These are phyloP conservation scores for Cystobasidiaceae sp. DNA, from an alignment of 1,284 basidiomycete species.

Conservation along the genomic window DNA sequence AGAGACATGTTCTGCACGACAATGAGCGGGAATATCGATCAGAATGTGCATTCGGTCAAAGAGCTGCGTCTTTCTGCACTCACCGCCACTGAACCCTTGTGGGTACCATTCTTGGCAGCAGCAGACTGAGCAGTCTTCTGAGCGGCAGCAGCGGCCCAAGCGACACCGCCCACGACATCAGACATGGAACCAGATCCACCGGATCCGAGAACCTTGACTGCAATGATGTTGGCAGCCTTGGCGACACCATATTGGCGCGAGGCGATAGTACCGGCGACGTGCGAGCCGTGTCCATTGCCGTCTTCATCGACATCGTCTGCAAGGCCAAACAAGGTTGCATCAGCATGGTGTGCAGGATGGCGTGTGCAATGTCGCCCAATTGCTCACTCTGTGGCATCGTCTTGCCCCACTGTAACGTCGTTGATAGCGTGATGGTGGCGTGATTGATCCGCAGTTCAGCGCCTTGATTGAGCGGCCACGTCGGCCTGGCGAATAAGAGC, in stretches of 20 bases:
- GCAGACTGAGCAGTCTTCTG: slow-evolving; percentile 46
- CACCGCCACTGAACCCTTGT: slow-evolving; percentile 85
- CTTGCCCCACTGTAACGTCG: slow-evolving; percentile 61
- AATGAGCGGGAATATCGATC: too few relatives aligned
- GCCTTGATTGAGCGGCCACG: too few relatives aligned
- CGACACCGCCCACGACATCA: slow-evolving; percentile 83
- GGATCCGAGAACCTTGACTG: slow-evolving; percentile 94
- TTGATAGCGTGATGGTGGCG: too few relatives aligned
- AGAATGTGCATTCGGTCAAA: too few relatives aligned
- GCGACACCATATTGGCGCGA: slow-evolving; percentile 84
- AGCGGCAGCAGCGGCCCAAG: slow-evolving; percentile 71
- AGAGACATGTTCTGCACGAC: slow-evolving; percentile 78
- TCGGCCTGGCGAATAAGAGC: too few relatives aligned
- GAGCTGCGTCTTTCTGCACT: background rate
- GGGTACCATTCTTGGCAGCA: slow-evolving; percentile 58
- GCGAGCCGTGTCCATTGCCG: slow-evolving; percentile 61
- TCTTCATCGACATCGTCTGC: slow-evolving; percentile 67
- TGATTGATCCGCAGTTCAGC: too few relatives aligned
- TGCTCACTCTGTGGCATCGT: slow-evolving; percentile 60
- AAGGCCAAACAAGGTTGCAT: background rate
- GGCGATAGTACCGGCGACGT: slow-evolving; percentile 65
- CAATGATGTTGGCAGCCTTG: slow-evolving; percentile 84
- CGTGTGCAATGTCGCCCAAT: background rate
- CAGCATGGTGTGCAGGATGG: too few relatives aligned
- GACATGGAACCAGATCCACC: slow-evolving; percentile 94